These are phyloP conservation scores for Penicillium sp. DNA, from an alignment of 2,329 filamentous ascomycete species.

Conservation along the genomic window DNA sequence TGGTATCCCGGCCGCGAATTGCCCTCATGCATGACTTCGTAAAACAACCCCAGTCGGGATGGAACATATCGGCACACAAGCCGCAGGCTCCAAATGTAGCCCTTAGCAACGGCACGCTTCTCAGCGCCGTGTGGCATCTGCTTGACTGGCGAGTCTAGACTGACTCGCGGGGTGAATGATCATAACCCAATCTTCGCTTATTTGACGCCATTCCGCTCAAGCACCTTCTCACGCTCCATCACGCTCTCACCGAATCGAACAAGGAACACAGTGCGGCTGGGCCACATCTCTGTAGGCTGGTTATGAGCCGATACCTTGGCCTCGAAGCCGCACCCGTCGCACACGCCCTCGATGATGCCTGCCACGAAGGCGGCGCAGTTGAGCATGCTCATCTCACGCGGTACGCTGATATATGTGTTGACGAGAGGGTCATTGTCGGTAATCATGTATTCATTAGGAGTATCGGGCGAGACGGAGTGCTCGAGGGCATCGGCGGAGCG, in stretches of 20 bases:
- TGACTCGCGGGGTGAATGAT: not conserved
- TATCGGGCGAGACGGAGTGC: slow-evolving; percentile 73
- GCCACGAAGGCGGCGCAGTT: slow-evolving; percentile 96
- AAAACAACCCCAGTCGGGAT: not conserved
- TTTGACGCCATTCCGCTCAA: slow-evolving; percentile 58
- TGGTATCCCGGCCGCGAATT: not conserved
- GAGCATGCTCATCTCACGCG: slow-evolving; percentile 90
- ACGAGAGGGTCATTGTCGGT: slow-evolving; percentile 96
- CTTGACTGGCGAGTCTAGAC: not conserved
- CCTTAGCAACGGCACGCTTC: not conserved
- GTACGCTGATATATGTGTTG: slow-evolving; percentile 88
- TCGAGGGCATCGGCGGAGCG: slow-evolving; percentile 90
- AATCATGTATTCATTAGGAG: slow-evolving; percentile 97
- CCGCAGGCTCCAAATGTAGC: not conserved
- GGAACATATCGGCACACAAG: not conserved
- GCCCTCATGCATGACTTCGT: not conserved
- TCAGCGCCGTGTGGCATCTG: not conserved
- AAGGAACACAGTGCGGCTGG: slow-evolving; percentile 90
- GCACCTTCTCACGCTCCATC: slow-evolving; percentile 79
- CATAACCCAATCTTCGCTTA: slow-evolving; percentile 14
- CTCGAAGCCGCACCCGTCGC: slow-evolving; percentile 85
- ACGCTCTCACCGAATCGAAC: slow-evolving; percentile 91
- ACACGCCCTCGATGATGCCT: slow-evolving; percentile 90
- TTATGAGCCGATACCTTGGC: slow-evolving; percentile 87
- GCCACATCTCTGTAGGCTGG: slow-evolving; percentile 76